Conservation (phyloP, 805 yeast species). For the Hanseniaspora occidentalis region DNA sequence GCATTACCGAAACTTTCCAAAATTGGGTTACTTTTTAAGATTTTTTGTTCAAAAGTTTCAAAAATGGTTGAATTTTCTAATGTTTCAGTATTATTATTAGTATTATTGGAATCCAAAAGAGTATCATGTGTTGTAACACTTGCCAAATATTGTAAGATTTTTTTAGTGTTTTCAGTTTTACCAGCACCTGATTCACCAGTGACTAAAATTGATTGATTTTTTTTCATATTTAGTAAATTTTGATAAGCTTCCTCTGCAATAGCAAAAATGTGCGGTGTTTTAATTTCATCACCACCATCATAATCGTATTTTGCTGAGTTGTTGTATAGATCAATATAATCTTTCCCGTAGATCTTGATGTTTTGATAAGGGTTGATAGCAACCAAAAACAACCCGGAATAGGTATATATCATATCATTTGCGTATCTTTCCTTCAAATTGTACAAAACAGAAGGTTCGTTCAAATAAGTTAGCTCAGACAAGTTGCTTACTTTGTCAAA, state of each 20-base stretch:
- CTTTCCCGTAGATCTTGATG: constrained; percentile 57
- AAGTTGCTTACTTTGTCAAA: constrained; percentile 87
- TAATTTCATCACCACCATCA: constrained; percentile 24
- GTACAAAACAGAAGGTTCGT: constrained; percentile 90
- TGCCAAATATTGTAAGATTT: constrained; percentile 83
- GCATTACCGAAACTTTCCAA: constrained; percentile 96
- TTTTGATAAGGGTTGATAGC: constrained; percentile 86
- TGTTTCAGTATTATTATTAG: constrained; percentile 2
- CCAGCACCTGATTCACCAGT: constrained; percentile 99
- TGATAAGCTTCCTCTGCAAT: constrained; percentile 79
- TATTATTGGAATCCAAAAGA: constrained; percentile 1
- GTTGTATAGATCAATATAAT: constrained; percentile 45
- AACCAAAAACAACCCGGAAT: constrained; percentile 88
- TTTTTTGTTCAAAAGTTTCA: constrained; percentile 62
- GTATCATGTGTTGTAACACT: constrained; percentile 42
- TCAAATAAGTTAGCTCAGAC: constrained; percentile 89
- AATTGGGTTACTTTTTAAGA: constrained; percentile 88
- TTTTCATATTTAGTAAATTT: constrained; percentile 51
- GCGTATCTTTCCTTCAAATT: constrained; percentile 67
- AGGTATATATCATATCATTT: constrained; percentile 77
- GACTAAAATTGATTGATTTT: constrained; percentile 85
- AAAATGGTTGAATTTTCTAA: constrained; percentile 6
- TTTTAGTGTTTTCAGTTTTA: constrained; percentile 93
- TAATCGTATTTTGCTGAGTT: constrained; percentile 24
- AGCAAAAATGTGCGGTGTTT: constrained; percentile 83